A percentile compares a stretch with the other conserved stretches of the same genome.
phyloP scores from a whole-genome alignment of 2,329 filamentous ascomycete species.

The Ophiostoma ips region DNA sequence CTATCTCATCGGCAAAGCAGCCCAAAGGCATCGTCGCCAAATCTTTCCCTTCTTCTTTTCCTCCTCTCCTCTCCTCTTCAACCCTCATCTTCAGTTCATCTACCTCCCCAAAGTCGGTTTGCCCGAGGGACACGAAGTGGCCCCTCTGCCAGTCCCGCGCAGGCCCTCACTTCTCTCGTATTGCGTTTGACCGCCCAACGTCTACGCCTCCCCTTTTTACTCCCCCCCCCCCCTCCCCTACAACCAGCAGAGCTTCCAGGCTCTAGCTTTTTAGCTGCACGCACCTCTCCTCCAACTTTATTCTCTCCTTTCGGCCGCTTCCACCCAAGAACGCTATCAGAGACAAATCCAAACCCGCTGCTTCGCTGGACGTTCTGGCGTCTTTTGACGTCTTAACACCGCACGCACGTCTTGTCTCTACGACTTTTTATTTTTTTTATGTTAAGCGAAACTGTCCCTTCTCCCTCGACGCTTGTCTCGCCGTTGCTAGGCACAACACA shows the following conservation, averaged over 20 bases:
- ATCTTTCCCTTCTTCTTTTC: neutral
- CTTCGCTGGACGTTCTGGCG: neutral
- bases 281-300: neutral
- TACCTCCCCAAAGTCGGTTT: neutral
- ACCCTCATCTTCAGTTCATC: neutral
- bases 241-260: conserved; percentile 7
- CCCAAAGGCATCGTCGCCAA: conserved; percentile 1
- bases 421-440: no score
- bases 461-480: no score
- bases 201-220: conserved; percentile 5
- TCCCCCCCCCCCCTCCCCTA: conserved; percentile 1
- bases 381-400: conserved; percentile 1
- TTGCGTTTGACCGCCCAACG: conserved; percentile 1
- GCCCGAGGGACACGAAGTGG: neutral
- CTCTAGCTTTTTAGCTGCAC: conserved; percentile 8
- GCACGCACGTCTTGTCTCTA: neutral
- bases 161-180: neutral
- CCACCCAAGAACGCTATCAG: neutral
- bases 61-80: neutral
- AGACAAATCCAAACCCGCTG: neutral
- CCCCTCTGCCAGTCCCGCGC: neutral
- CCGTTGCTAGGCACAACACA: no score
- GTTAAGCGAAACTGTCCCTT: no score
- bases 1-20: neutral
- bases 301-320: conserved; percentile 1